Percentiles rank a stretch among this genome's conserved stretches.
These are phyloP conservation scores for Cystoderma amianthinum DNA, from an alignment of 768 basidiomycete genomes.

Conservation along the genomic window DNA sequence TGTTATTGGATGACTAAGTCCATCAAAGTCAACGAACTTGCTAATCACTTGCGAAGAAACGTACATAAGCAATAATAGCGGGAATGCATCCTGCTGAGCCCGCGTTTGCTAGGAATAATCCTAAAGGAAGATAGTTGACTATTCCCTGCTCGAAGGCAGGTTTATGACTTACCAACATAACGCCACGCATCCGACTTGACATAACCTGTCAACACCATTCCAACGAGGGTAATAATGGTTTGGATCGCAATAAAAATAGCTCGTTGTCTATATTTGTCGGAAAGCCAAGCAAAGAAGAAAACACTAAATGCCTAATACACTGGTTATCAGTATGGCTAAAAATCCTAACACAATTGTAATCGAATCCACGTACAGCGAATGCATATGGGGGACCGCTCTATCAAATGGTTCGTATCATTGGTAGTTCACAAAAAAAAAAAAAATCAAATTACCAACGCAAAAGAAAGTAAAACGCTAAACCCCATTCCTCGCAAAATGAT, in stretches of 20 bases:
- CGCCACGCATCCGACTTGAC: constrained; percentile 4
- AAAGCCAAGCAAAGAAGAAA: constrained; percentile 6
- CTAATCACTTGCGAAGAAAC: background rate
- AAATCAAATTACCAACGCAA: constrained; percentile 6
- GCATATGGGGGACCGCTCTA: constrained; percentile 7
- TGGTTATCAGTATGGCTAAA: background rate
- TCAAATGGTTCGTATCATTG: background rate
- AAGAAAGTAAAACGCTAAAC: constrained; percentile 3
- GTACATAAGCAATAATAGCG: constrained; percentile 6
- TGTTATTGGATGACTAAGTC: constrained; percentile 7
- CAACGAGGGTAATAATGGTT: constrained; percentile 1
- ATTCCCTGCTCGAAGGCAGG: background rate
- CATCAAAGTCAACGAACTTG: background rate
- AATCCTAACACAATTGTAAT: background rate
- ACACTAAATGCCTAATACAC: constrained; percentile 4
- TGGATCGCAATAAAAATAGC: constrained; percentile 6
- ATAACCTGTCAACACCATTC: constrained; percentile 4
- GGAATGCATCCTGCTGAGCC: constrained; percentile 4
- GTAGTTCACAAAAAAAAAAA: background rate
- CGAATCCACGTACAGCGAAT: background rate
- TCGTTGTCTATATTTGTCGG: constrained; percentile 6
- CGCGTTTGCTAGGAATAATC: constrained; percentile 6
- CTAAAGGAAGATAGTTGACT: background rate
- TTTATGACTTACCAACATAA: constrained; percentile 2
- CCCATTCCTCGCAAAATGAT: constrained; percentile 7